phyloP scores from a whole-genome alignment of 2,329 filamentous ascomycete species.

The Tothia fuscella region DNA sequence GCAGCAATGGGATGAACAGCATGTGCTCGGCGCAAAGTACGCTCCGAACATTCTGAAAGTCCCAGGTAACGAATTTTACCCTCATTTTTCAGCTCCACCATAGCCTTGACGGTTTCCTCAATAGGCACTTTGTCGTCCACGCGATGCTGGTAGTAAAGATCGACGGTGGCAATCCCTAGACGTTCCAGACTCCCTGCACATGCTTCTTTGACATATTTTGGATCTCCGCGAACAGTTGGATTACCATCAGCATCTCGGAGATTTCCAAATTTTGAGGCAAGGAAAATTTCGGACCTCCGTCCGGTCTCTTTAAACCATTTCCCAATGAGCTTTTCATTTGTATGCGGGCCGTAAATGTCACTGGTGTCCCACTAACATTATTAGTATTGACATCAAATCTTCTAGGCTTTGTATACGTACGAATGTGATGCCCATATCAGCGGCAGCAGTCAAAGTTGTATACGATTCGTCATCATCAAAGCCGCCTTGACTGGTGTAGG shows the following conservation, averaged over 20 bases:
- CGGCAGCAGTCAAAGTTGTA: constrained; percentile 16
- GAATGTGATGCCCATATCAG: constrained; percentile 16
- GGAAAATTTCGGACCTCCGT: constrained; percentile 37
- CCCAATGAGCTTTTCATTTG: constrained; percentile 33
- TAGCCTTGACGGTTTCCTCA: constrained; percentile 32
- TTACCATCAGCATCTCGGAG: constrained; percentile 10
- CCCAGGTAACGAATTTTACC: constrained; percentile 44
- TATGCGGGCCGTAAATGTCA: constrained; percentile 9
- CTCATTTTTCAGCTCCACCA: constrained; percentile 34
- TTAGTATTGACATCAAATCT: no score
- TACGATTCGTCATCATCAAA: constrained; percentile 16
- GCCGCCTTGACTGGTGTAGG: constrained; percentile 12
- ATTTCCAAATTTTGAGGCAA: constrained; percentile 42
- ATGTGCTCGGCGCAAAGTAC: constrained; percentile 38
- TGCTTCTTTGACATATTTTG: constrained; percentile 24
- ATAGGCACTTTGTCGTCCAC: constrained; percentile 31
- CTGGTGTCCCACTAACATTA: constrained; percentile 21
- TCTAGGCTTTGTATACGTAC: no score
- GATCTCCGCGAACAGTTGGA: constrained; percentile 21
- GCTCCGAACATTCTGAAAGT: constrained; percentile 36
- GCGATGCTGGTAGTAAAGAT: constrained; percentile 34
- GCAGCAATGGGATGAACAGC: constrained; percentile 37
- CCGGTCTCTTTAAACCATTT: constrained; percentile 36
- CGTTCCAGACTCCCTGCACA: constrained; percentile 25
- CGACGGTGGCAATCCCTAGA: constrained; percentile 27